These are phyloP conservation scores for Epicoccum sorghinum DNA, from an alignment of 2,329 filamentous ascomycete species.

Conservation along the genomic window DNA sequence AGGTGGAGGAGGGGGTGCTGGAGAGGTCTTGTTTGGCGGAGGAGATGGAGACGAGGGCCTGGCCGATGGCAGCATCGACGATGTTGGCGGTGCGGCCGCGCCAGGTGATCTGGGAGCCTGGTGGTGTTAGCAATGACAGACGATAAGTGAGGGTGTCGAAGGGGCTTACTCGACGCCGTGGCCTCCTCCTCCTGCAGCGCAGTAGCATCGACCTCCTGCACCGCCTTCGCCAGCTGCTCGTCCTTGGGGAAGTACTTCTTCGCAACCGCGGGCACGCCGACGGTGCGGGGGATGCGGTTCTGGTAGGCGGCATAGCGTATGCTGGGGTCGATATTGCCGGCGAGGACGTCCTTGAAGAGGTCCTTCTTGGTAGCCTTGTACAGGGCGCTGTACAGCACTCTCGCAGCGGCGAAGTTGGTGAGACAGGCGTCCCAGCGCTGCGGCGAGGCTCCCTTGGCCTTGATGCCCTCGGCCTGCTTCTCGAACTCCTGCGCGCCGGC, in stretches of 20 bases:
- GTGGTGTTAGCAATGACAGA: conserved; percentile 21
- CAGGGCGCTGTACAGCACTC: conserved; percentile 82
- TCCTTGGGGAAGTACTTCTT: conserved; percentile 79
- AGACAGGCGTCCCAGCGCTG: conserved; percentile 79
- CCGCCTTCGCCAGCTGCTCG: conserved; percentile 64
- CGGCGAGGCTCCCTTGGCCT: conserved; percentile 44
- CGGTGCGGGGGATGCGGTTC: conserved; percentile 82
- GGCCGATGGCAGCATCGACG: conserved; percentile 89
- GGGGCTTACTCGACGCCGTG: conserved; percentile 53
- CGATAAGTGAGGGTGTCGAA: no score
- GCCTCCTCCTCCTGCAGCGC: conserved; percentile 56
- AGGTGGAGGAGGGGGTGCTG: conserved; percentile 49
- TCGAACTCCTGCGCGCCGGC: conserved; percentile 82
- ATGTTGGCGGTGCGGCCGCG: conserved; percentile 83
- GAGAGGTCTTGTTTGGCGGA: conserved; percentile 60
- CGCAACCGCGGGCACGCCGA: conserved; percentile 79
- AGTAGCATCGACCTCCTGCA: conserved; percentile 71
- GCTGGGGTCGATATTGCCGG: conserved; percentile 87
- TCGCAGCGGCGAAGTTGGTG: conserved; percentile 73
- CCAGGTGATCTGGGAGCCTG: conserved; percentile 75
- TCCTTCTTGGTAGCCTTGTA: conserved; percentile 72
- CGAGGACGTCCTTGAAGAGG: conserved; percentile 82
- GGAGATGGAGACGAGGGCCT: conserved; percentile 75
- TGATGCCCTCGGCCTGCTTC: conserved; percentile 66
- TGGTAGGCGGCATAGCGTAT: conserved; percentile 96